Evolutionary conservation across 148 eudicot genomes (phyloP), one percentile per base, ranked within the genome.

Genomic region (Persicaria tinctoria): DNA sequence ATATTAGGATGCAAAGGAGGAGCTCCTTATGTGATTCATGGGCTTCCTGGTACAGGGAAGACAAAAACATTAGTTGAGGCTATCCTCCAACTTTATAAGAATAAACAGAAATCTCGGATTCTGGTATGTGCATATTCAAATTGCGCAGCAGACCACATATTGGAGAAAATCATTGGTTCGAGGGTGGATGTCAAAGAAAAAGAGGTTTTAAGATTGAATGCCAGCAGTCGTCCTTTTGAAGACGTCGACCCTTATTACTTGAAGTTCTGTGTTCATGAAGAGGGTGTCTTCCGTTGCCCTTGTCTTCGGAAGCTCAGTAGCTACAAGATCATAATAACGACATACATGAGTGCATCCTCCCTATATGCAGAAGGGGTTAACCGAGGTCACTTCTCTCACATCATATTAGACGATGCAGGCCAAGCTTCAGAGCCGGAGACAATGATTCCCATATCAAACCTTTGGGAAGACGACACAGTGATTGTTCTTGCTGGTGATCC

Each of bases 341-440:
- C 99, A 45, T 92, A 95, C 75, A 80, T 86, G 84, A 90, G 91
- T 76, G 84, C 97, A 10, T 82, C 83, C 77, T 84, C 75, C 51
- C 87, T 92, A 51, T 80, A 89, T 72, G 77, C 89, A 3, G 94
- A 85, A 88, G 99, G 97, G 38, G 68, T 92, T 48, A 75, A 23
- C 62, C 73, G 73, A 32, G 90, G 90, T 45, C 89, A 92, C 76
- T 95, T 95, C 82, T 86, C 99, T 20, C 89, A 95, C 76, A 83
- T 95, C 56, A 89, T 95, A 76, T 73, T 95, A 73, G 99, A 95
- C 51, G 97, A 92, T 86, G 97, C 97, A 6, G 99, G 97, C 72
- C 99, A 95, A 78, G 99, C 99, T 76, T 92, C 97, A 8, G 99
- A 95, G 85, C 97, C 99, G 2, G 99, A 95, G 80, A 88, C 97